Conservation (phyloP, 2,329 filamentous ascomycete genomes). For the Rhinocladiella similis region DNA sequence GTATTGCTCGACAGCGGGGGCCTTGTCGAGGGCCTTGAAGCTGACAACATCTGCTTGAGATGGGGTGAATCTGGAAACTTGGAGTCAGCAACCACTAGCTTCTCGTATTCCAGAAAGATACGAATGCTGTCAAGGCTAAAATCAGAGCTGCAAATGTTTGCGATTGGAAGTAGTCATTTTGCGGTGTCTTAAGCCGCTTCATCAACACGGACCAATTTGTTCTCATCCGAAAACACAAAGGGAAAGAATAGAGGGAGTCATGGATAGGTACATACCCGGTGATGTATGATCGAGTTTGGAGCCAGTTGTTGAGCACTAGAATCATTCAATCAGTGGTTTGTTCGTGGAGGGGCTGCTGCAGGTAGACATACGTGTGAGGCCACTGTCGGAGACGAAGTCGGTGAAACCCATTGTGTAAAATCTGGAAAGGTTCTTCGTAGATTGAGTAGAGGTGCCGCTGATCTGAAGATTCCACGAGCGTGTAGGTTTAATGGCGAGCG, state of each 20-base stretch:
- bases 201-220: constrained; percentile 92
- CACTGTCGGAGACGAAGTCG: constrained; percentile 63
- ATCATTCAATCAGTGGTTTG: constrained; percentile 21
- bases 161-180: constrained; percentile 74
- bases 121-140: constrained; percentile 22
- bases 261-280: constrained; percentile 66
- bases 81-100: constrained; percentile 14
- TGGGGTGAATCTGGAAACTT: constrained; percentile 57
- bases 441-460: too few species aligned
- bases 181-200: constrained; percentile 91
- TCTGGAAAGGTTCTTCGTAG: too few species aligned
- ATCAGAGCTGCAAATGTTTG: constrained; percentile 77
- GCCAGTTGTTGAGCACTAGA: constrained; percentile 70
- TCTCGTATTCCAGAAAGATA: constrained; percentile 15
- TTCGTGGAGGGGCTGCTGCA: not conserved
- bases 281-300: constrained; percentile 76
- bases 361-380: constrained; percentile 56
- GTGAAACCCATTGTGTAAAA: constrained; percentile 63
- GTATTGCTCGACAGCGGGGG: constrained; percentile 82
- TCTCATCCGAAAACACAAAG: constrained; percentile 67
- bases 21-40: constrained; percentile 82
- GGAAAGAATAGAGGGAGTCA: constrained; percentile 28
- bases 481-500: too few species aligned
- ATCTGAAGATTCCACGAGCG: too few species aligned
- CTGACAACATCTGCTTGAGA: constrained; percentile 94